Percentiles rank a stretch among this genome's conserved stretches.
These are phyloP conservation scores for Phyllachora maydis DNA, from an alignment of 2,329 filamentous ascomycete species.

Conservation along the genomic window DNA sequence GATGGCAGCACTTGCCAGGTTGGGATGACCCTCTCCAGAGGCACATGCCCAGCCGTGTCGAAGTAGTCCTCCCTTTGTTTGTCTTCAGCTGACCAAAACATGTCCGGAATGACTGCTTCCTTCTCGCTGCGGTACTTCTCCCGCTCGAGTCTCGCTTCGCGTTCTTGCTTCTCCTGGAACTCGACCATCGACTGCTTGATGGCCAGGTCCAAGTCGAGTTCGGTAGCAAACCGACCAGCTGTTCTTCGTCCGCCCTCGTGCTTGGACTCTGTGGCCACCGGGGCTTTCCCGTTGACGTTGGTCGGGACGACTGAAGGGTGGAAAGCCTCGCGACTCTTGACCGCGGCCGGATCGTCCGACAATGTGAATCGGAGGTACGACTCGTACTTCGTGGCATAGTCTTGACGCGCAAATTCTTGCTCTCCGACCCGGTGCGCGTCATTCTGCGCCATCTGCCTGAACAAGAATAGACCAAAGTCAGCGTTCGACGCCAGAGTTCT, in stretches of 20 bases:
- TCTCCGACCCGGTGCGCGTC: constrained; percentile 13
- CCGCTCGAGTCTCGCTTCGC: constrained; percentile 40
- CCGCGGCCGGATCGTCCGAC: constrained; percentile 30
- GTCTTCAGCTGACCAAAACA: constrained; percentile 42
- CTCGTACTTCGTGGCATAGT: constrained; percentile 26
- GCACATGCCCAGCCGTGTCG: constrained; percentile 44
- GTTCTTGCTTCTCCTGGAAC: constrained; percentile 49
- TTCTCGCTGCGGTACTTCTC: constrained; percentile 56
- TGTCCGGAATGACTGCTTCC: constrained; percentile 53
- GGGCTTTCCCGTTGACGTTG: constrained; percentile 13
- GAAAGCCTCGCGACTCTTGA: constrained; percentile 34
- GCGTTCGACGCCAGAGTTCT: constrained; percentile 17
- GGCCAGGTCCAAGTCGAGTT: constrained; percentile 52
- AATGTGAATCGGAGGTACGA: constrained; percentile 32
- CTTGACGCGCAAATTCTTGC: constrained; percentile 16
- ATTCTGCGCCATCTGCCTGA: constrained; percentile 20
- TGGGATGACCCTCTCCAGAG: constrained; percentile 44
- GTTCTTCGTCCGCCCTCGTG: constrained; percentile 32
- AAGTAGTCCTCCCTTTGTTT: constrained; percentile 35
- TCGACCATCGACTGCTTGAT: constrained; percentile 51
- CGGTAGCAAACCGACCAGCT: constrained; percentile 46
- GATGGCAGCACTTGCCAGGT: constrained; percentile 55
- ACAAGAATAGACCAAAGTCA: constrained; percentile 21
- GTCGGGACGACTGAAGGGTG: constrained; percentile 15
- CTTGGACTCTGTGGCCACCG: constrained; percentile 28